Base-by-base conservation (phyloP, 2,329 filamentous ascomycete genomes). In the Cordyceps cateniannulata region DNA sequence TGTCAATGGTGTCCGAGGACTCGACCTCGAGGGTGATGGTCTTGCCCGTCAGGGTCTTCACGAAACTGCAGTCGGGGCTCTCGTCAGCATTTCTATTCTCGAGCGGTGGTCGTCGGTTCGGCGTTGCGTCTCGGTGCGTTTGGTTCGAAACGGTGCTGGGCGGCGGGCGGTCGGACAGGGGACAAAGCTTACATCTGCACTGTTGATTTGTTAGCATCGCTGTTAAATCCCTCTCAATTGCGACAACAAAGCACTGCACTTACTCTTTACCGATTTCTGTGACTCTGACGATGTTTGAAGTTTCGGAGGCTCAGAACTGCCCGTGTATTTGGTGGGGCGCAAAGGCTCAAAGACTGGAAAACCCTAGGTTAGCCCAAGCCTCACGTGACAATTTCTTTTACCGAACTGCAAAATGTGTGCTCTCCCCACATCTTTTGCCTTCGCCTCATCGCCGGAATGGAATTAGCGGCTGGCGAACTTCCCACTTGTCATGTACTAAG, bases 11-110 rank as follows among this genome's bases (percentile, higher is more conserved):
- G 82, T 98, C 93, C 76, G 87, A 91, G 75, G 92, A 96, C 88
- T 97, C 93, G 79, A 97, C 93, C 51, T 53, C 51, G 22, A 53
- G 51, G 35, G 95, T 98, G 86, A 98, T 97, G 81, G 93, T 98
- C 91, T 98, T 98, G 83, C 95, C 93, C 86, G 93, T 97, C 77
- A 97, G 91, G 86, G 93, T 97, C 89, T 97, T 98, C 84, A 98
- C 93, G 89, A 98, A 98, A 88, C 91, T 96, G 81, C 58, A 65
- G 65, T 63, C 62, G 60, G 52, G 50, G 56, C 62, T 51, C 61
- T 64, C 60, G 65, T 55, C 29, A 59, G 60, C 14, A 27, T 60
- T 35, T 38, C 24, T 10, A 47, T 32, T 8, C 16, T 42, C 42
- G 10, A 44, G 47, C 12, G 16, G 38, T 35, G 18, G 20, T 18